Conservation (phyloP, 2,329 filamentous ascomycete species). For the Cladophialophora immunda region DNA sequence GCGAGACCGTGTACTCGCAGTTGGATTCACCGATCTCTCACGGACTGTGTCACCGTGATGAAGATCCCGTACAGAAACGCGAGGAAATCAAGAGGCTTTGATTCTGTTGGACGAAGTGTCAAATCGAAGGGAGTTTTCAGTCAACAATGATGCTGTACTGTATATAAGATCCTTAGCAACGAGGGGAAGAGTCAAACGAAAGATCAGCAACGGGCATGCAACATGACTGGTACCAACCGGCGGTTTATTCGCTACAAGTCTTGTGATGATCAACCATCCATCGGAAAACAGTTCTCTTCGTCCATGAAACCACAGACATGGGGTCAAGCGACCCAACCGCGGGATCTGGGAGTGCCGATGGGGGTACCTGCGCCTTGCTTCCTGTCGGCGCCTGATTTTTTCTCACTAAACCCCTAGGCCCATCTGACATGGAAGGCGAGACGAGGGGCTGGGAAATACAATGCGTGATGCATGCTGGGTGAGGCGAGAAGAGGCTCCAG, state of each 20-base stretch:
- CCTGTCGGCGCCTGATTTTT: slow-evolving; percentile 23
- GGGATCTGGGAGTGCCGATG: slow-evolving; percentile 7
- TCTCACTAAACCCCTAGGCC: slow-evolving; percentile 18
- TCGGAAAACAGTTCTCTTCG: slow-evolving; percentile 3
- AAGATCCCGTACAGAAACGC: slow-evolving; percentile 5
- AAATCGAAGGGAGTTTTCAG: neutral
- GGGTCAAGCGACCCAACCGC: slow-evolving; percentile 10
- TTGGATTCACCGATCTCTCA: slow-evolving; percentile 17
- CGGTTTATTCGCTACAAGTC: slow-evolving; percentile 22
- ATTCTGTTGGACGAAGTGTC: neutral
- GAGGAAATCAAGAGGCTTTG: neutral
- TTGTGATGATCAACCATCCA: slow-evolving; percentile 22
- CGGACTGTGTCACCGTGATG: slow-evolving; percentile 24
- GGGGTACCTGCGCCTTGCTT: slow-evolving; percentile 25
- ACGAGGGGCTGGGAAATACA: slow-evolving; percentile 15
- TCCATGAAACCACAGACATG: slow-evolving; percentile 5
- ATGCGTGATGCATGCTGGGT: slow-evolving; percentile 18
- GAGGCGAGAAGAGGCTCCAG: slow-evolving; percentile 35
- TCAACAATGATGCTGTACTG: neutral
- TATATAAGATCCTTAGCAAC: slow-evolving; percentile 5
- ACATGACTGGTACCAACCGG: slow-evolving; percentile 8
- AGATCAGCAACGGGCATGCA: slow-evolving; percentile 13
- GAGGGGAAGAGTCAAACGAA: slow-evolving; percentile 5
- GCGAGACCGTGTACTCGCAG: slow-evolving; percentile 27
- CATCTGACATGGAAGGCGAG: slow-evolving; percentile 18